These are phyloP conservation scores for Rosa lucieae DNA, from an alignment of 306 rosid genomes.

Conservation along the genomic window DNA sequence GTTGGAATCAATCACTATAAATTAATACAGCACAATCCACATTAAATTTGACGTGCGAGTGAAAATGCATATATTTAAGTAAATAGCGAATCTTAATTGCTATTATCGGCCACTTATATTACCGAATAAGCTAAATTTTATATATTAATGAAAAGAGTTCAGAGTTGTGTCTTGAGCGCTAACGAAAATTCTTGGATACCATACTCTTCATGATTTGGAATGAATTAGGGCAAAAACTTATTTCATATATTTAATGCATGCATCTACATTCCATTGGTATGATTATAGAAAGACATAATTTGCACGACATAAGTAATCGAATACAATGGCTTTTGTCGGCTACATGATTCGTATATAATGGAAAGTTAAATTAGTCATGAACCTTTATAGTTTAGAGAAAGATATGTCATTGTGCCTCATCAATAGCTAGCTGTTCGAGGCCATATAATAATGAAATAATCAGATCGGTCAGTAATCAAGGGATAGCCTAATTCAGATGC, in stretches of 20 bases:
- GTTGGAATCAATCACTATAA: neutral
- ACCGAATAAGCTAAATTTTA: too few species aligned
- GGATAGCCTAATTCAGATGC: neutral
- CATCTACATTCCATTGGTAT: neutral
- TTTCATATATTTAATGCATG: neutral
- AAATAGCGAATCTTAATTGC: too few species aligned
- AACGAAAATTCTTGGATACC: neutral
- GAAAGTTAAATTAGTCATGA: neutral
- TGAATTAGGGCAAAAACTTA: neutral
- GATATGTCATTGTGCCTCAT: neutral
- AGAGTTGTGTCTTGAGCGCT: too few species aligned
- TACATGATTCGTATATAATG: neutral
- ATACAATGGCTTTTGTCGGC: conserved; percentile 1
- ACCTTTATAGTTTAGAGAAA: neutral
- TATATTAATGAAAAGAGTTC: too few species aligned
- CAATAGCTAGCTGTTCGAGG: neutral
- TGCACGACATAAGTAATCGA: neutral
- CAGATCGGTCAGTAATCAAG: neutral
- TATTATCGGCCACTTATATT: too few species aligned
- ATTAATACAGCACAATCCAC: too few species aligned
- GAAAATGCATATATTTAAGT: too few species aligned
- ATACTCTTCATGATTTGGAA: neutral
- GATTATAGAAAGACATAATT: neutral
- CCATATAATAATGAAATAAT: neutral
- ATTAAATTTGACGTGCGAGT: too few species aligned